phyloP scores from a whole-genome alignment of 2,329 filamentous ascomycete species.

The Hypomyces perniciosus region DNA sequence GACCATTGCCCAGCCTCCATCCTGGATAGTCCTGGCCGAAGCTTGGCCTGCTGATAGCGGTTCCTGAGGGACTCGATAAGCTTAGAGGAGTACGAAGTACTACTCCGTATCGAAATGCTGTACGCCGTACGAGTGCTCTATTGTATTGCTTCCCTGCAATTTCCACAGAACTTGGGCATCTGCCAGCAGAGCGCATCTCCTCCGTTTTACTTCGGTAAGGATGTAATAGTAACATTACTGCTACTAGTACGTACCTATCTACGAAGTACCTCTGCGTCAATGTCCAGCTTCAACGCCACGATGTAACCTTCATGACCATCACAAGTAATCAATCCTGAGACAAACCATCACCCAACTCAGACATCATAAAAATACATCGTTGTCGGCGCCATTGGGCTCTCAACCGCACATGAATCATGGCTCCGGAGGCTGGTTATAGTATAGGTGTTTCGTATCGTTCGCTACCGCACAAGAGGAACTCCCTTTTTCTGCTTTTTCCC shows the following conservation, averaged over 20 bases:
- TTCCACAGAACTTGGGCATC: too few relatives aligned
- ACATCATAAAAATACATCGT: neutral
- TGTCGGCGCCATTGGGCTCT: neutral
- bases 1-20: too few relatives aligned
- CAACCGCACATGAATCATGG: neutral
- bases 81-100: too few relatives aligned
- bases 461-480: conserved; percentile 3
- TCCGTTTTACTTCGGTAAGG: neutral
- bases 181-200: too few relatives aligned
- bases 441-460: conserved; percentile 12
- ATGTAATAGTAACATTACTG: neutral
- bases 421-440: conserved; percentile 4
- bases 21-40: too few relatives aligned
- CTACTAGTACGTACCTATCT: neutral
- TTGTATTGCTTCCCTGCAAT: too few relatives aligned
- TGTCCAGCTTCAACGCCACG: neutral
- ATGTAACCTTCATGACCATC: too few relatives aligned
- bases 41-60: too few relatives aligned
- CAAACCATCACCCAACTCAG: neutral
- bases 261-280: neutral
- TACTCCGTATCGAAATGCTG: too few relatives aligned
- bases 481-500: conserved; percentile 1
- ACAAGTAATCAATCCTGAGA: neutral
- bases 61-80: too few relatives aligned
- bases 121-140: too few relatives aligned